phyloP scores from a whole-genome alignment of 805 yeast genomes.

The Brettanomyces anomalus region DNA sequence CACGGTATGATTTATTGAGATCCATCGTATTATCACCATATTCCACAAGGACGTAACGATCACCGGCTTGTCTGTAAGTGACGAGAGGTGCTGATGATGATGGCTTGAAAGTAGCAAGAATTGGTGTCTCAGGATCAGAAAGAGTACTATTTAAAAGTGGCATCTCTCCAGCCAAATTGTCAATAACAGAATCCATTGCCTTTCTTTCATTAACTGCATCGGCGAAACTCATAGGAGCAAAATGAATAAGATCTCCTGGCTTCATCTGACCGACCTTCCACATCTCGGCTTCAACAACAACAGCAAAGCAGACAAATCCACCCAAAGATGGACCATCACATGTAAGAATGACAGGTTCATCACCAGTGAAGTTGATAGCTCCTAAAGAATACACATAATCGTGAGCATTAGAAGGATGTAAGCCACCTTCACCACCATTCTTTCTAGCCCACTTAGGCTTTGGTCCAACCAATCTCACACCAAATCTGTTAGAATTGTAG shows the following conservation, averaged over 20 bases:
- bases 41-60: slow-evolving; percentile 83
- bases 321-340: slow-evolving; percentile 98
- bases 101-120: slow-evolving; percentile 44
- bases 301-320: slow-evolving; percentile 95
- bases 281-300: slow-evolving; percentile 90
- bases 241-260: slow-evolving; percentile 82
- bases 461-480: slow-evolving; percentile 90
- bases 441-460: slow-evolving; percentile 94
- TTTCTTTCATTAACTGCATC: slow-evolving; percentile 57
- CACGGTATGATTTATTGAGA: slow-evolving; percentile 75
- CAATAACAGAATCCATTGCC: slow-evolving; percentile 50
- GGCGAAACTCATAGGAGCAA: slow-evolving; percentile 67
- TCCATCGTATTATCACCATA: slow-evolving; percentile 88
- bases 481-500: slow-evolving; percentile 94
- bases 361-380: slow-evolving; percentile 97
- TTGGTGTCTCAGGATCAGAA: slow-evolving; percentile 56
- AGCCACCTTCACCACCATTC: slow-evolving; percentile 97
- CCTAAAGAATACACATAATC: slow-evolving; percentile 96
- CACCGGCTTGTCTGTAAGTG: slow-evolving; percentile 94
- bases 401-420: slow-evolving; percentile 98
- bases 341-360: slow-evolving; percentile 93
- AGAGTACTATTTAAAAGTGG: slow-evolving; percentile 26
- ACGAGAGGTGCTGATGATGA: slow-evolving; percentile 53
- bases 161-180: slow-evolving; percentile 31
- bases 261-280: slow-evolving; percentile 98